Evolutionary conservation across 2,329 filamentous ascomycete species (phyloP).

Genomic region (Clathrospora elynae): DNA sequence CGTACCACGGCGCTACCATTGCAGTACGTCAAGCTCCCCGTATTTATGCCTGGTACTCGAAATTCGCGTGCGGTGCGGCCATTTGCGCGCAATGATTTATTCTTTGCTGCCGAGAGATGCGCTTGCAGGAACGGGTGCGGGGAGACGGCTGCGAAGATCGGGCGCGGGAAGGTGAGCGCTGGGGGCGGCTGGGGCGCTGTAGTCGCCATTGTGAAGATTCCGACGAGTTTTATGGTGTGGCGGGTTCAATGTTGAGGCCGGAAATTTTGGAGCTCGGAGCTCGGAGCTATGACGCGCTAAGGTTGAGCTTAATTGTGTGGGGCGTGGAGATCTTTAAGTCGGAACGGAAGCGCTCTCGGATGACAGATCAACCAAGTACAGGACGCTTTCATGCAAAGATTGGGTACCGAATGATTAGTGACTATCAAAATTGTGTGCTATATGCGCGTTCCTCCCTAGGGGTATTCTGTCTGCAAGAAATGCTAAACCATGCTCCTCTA

Average conservation of each 20-base stretch:
- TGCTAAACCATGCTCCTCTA: conserved; percentile 1
- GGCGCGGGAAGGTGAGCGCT: conserved; percentile 60
- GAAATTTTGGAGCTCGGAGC: conserved; percentile 38
- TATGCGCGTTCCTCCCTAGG: background rate
- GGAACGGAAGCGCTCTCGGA: too few relatives aligned
- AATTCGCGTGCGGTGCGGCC: conserved; percentile 73
- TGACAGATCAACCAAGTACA: too few relatives aligned
- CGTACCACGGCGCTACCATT: conserved; percentile 89
- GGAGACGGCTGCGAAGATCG: conserved; percentile 86
- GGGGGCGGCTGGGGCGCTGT: conserved; percentile 24
- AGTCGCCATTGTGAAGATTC: conserved; percentile 27
- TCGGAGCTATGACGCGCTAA: conserved; percentile 30
- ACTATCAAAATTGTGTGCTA: conserved; percentile 1
- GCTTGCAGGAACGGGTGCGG: conserved; percentile 88
- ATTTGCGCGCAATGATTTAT: conserved; percentile 74
- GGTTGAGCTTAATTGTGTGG: conserved; percentile 22
- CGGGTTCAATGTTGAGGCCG: conserved; percentile 5
- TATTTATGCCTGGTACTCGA: conserved; percentile 76
- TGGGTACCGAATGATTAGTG: too few relatives aligned
- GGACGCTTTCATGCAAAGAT: too few relatives aligned
- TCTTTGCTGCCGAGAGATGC: conserved; percentile 71
- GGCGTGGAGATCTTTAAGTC: conserved; percentile 13
- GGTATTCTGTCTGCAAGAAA: conserved; percentile 7
- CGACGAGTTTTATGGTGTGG: background rate
- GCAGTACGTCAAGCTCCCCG: conserved; percentile 82